A percentile compares a stretch with the other conserved stretches of the same genome.
Evolutionary conservation across 352 stramenopile genomes (phyloP).

Genomic region (Phytophthora citrophthora): DNA sequence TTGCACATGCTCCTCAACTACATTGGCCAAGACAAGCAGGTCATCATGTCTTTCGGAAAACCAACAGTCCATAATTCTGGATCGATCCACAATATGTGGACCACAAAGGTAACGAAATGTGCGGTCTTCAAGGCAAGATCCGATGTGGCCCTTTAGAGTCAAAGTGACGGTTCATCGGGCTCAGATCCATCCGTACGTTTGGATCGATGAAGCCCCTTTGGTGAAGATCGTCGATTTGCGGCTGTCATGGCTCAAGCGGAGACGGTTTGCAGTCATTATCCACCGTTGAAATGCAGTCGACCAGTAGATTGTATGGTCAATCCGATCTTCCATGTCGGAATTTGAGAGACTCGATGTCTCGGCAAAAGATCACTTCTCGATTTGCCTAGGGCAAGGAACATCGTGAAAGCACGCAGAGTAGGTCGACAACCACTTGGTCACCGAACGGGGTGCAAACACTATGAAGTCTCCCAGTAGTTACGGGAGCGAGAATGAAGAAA

Average conservation of each 20-base stretch:
- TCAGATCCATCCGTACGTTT: slow-evolving; percentile 5
- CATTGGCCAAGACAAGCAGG: slow-evolving; percentile 60
- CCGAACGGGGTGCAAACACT: slow-evolving; percentile 12
- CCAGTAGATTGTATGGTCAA: slow-evolving; percentile 1
- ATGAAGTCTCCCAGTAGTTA: slow-evolving; percentile 68
- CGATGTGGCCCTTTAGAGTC: neutral
- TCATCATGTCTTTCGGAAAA: slow-evolving; percentile 29
- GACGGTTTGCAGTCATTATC: slow-evolving; percentile 16
- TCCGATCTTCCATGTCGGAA: slow-evolving; percentile 1
- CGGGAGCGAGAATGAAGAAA: slow-evolving; percentile 67
- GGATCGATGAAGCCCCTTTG: slow-evolving; percentile 4
- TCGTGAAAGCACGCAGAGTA: slow-evolving; percentile 2
- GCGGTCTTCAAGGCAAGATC: slow-evolving; percentile 15
- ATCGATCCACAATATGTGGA: neutral
- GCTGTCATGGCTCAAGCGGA: slow-evolving; percentile 6
- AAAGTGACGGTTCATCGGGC: slow-evolving; percentile 18
- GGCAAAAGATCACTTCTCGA: slow-evolving; percentile 35
- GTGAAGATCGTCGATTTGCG: slow-evolving; percentile 19
- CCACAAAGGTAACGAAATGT: slow-evolving; percentile 1
- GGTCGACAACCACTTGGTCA: neutral
- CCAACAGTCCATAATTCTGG: slow-evolving; percentile 1
- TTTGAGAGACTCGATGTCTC: neutral
- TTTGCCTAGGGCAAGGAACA: slow-evolving; percentile 43
- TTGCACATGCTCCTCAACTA: slow-evolving; percentile 58
- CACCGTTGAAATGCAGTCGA: slow-evolving; percentile 3